Percentiles rank a stretch among this genome's conserved stretches.
Conservation (phyloP, 768 basidiomycete genomes). For the Daedaleopsis nitida region DNA sequence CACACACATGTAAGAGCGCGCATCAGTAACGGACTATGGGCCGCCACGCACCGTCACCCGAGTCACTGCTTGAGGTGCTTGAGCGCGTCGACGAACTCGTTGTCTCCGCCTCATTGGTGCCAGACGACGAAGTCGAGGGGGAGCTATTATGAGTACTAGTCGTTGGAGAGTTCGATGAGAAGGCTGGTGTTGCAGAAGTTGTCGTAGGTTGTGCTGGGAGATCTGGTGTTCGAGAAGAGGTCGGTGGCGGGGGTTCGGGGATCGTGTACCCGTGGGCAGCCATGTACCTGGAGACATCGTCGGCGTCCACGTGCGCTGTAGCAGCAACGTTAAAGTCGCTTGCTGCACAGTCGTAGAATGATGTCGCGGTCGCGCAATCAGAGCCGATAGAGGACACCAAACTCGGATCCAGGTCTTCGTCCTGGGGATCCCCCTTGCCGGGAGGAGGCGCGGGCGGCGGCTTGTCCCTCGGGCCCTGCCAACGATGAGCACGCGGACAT, state of each 20-base stretch:
- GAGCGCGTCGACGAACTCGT: too few species aligned
- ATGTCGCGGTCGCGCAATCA: neutral
- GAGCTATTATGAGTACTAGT: neutral
- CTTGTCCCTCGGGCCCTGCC: too few species aligned
- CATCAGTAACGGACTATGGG: too few species aligned
- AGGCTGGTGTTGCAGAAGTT: neutral
- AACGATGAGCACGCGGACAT: too few species aligned
- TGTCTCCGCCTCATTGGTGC: too few species aligned
- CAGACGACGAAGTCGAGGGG: neutral
- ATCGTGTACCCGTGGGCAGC: neutral
- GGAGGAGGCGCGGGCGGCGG: too few species aligned
- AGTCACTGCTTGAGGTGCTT: too few species aligned
- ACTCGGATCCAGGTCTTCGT: neutral
- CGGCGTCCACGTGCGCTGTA: neutral
- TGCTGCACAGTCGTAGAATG: neutral
- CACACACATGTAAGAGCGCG: too few species aligned
- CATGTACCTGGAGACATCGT: neutral
- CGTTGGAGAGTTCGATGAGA: neutral
- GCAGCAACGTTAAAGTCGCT: neutral
- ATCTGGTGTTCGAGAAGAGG: neutral
- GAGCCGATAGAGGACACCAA: neutral
- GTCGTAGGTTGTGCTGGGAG: neutral
- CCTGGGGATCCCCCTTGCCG: too few species aligned
- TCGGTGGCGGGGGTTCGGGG: neutral
- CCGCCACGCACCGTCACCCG: too few species aligned